Evolutionary conservation across 2,329 filamentous ascomycete genomes (phyloP).

Genomic region (Alternaria metachromatica): DNA sequence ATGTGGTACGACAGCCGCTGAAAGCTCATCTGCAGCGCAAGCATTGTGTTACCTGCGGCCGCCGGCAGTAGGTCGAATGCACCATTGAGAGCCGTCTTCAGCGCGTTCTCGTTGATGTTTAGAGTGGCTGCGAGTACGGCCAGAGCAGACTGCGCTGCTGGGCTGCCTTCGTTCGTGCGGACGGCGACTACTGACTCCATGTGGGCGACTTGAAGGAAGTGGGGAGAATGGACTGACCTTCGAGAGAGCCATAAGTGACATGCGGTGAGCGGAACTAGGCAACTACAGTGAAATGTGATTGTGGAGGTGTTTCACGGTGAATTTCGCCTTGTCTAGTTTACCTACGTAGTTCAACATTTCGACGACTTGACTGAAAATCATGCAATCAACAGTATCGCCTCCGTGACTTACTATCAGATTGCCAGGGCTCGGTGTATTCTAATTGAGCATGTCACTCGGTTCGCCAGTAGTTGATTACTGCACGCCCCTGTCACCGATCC

Average conservation of each 20-base stretch:
- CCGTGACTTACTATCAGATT: neutral
- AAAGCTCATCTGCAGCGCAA: neutral
- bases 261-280: neutral
- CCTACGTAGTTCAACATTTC: neutral
- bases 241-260: neutral
- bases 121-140: neutral
- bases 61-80: neutral
- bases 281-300: neutral
- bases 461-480: neutral
- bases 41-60: neutral
- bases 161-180: neutral
- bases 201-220: neutral
- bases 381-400: too few relatives aligned
- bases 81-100: neutral
- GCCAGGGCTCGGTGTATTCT: neutral
- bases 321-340: neutral
- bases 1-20: neutral
- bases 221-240: neutral
- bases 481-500: neutral
- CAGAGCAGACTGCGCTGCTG: neutral
- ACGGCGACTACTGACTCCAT: neutral
- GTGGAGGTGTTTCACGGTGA: neutral
- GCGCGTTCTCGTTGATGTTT: neutral
- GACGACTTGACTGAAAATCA: neutral
- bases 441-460: neutral